These are phyloP conservation scores for Candida ulmi DNA, from an alignment of 805 yeast species.

Conservation along the genomic window DNA sequence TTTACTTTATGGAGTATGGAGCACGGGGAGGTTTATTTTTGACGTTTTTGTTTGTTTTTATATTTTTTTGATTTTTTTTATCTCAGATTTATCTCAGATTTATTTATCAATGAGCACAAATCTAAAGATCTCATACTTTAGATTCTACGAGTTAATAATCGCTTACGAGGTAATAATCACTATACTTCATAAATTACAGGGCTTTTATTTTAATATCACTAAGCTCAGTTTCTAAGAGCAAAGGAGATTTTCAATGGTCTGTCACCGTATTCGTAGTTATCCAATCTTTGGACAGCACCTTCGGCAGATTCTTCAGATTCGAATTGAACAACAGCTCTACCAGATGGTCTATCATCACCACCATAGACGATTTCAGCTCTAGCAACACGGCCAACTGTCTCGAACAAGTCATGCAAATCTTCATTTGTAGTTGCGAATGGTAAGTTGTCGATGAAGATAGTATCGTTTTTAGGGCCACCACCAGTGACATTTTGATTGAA, in stretches of 20 bases:
- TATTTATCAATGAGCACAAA: too few species aligned
- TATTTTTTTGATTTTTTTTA: too few species aligned
- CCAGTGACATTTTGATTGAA: slow-evolving; percentile 66
- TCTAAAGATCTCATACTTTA: too few species aligned
- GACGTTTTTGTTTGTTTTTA: not conserved
- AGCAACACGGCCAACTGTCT: slow-evolving; percentile 70
- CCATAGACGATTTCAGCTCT: slow-evolving; percentile 72
- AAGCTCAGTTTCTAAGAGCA: slow-evolving; percentile 34
- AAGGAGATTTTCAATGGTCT: slow-evolving; percentile 64
- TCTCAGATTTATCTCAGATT: too few species aligned
- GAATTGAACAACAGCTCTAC: slow-evolving; percentile 82
- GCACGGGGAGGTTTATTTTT: too few species aligned
- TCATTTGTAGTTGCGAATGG: slow-evolving; percentile 87
- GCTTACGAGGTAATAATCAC: too few species aligned
- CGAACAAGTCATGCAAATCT: slow-evolving; percentile 81
- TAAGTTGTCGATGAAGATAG: slow-evolving; percentile 68
- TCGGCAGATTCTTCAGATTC: slow-evolving; percentile 63
- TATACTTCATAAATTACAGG: too few species aligned
- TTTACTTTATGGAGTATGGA: too few species aligned
- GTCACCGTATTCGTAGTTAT: slow-evolving; percentile 81
- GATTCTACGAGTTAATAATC: too few species aligned
- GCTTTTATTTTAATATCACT: not conserved
- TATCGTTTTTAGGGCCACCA: slow-evolving; percentile 52
- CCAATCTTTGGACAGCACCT: slow-evolving; percentile 65
- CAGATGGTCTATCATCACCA: slow-evolving; percentile 62